Evolutionary conservation across 352 stramenopile genomes (phyloP).

Genomic region (Phytophthora sp.): DNA sequence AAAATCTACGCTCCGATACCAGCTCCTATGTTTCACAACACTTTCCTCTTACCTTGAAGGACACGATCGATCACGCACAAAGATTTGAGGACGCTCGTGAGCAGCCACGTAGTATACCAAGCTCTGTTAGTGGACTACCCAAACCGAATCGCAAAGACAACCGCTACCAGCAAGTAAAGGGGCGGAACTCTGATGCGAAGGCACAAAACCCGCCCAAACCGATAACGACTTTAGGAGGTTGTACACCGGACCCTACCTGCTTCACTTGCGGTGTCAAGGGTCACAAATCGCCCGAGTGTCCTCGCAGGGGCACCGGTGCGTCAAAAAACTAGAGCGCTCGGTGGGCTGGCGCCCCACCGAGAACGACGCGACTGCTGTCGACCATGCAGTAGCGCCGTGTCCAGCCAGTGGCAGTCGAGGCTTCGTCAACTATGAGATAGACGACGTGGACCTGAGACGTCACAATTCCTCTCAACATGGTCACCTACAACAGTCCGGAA

Average conservation of each 20-base stretch:
- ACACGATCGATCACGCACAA: slow-evolving; percentile 6
- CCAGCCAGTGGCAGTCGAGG: background rate
- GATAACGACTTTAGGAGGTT: background rate
- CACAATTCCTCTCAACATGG: background rate
- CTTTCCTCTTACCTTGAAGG: background rate
- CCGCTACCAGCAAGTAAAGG: background rate
- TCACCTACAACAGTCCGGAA: background rate
- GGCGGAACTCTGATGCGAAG: background rate
- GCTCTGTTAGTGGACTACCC: background rate
- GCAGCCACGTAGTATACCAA: background rate
- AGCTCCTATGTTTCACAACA: slow-evolving; percentile 2
- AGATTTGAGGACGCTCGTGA: slow-evolving; percentile 2
- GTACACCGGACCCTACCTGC: background rate
- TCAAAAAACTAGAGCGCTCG: slow-evolving; percentile 4
- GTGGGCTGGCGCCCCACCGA: slow-evolving; percentile 3
- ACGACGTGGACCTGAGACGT: background rate
- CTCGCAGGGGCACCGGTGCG: background rate
- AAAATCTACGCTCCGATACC: background rate
- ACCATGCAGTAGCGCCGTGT: slow-evolving; percentile 3
- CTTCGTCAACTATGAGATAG: background rate
- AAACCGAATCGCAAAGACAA: background rate
- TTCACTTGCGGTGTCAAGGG: slow-evolving; percentile 3
- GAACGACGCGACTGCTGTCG: slow-evolving; percentile 1
- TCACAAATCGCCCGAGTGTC: slow-evolving; percentile 1
- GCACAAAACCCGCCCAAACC: background rate